Evolutionary conservation across 768 basidiomycete species (phyloP), one percentile per base, ranked within the genome.

Genomic region (Neoboletus brunneissimus): DNA sequence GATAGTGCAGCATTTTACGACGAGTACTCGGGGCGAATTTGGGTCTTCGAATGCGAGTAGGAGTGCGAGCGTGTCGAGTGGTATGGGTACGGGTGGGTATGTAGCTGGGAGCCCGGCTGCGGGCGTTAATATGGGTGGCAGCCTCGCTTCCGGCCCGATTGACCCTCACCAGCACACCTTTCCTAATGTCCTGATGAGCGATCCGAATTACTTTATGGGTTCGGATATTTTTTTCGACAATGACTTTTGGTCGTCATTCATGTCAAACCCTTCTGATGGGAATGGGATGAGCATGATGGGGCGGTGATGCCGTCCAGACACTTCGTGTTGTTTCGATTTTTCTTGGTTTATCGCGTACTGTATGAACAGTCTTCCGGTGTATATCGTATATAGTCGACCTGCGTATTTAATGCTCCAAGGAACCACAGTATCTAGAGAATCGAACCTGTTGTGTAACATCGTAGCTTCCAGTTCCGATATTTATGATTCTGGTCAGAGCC

Each of bases 221-320:
- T 67, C 75, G 23, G 75, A 79, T 54, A 62, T 77, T 47, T 75
- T 79, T 54, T 68, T 76, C 41, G 77, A 79, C 54, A 67, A 72
- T 27, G 71, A 73, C 10, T 79, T 79, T 57, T 79, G 77, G 77
- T 64, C 72, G 22, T 72, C 75, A 7, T 78, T 79, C 40, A 67
- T 78, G 65, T 65, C 65, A 15, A 75, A 72, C 51, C 56, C 75
- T 48, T 50, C 67, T 3, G 69, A 69, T 43, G 68, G 55, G 13
- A 54, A 41, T 46, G 53, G 58, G 57, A 55, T 57, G 47, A 38
- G 23, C 35, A 55, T 58, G 52, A 58, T 60, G 47, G 51, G 58
- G 13, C 34, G 61, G 9, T 61, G 43, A 52, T 13, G 15, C 3
- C 20, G 44, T 51, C 16, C 16, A 12, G 27, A 23, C 5, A 4